Evolutionary conservation across 2,329 filamentous ascomycete species (phyloP).

Genomic region (Aspergillus tubingensis): DNA sequence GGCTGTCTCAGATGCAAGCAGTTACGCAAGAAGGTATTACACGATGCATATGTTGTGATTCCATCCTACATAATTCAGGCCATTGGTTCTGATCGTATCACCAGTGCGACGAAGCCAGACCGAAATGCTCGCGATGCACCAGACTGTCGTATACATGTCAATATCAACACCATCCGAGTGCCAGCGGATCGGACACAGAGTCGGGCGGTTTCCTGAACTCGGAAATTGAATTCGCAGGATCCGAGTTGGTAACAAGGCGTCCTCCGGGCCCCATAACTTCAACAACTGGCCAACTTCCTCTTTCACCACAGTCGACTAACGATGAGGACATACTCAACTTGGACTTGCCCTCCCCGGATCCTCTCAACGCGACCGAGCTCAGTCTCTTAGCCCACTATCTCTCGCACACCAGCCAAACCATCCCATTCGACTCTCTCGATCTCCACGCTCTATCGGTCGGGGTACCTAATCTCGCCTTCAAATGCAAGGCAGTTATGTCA

Average conservation of each 20-base stretch:
- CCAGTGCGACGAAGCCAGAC: conserved; percentile 40
- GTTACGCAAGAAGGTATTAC: conserved; percentile 39
- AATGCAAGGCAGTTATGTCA: conserved; percentile 44
- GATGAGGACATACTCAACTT: neutral
- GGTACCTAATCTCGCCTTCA: conserved; percentile 47
- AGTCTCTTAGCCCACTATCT: conserved; percentile 47
- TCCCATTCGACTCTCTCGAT: conserved; percentile 42
- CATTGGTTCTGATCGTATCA: conserved; percentile 13
- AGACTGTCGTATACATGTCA: conserved; percentile 33
- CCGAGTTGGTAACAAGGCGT: neutral
- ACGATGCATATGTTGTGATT: neutral
- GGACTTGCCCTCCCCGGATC: neutral
- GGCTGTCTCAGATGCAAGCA: conserved; percentile 40
- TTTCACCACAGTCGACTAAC: conserved; percentile 1
- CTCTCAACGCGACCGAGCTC: conserved; percentile 33
- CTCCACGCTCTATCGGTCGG: conserved; percentile 46
- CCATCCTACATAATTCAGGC: neutral
- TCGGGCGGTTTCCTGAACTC: neutral
- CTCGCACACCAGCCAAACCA: conserved; percentile 43
- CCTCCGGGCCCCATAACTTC: conserved; percentile 12
- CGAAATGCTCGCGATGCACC: conserved; percentile 38
- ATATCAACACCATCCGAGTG: conserved; percentile 24
- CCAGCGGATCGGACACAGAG: conserved; percentile 9
- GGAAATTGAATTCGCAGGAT: neutral
- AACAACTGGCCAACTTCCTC: conserved; percentile 1